Percentiles rank a stretch among this genome's conserved stretches.
Evolutionary conservation across 116 monocot genomes (phyloP).

Genomic region (Cymodocea nodosa): DNA sequence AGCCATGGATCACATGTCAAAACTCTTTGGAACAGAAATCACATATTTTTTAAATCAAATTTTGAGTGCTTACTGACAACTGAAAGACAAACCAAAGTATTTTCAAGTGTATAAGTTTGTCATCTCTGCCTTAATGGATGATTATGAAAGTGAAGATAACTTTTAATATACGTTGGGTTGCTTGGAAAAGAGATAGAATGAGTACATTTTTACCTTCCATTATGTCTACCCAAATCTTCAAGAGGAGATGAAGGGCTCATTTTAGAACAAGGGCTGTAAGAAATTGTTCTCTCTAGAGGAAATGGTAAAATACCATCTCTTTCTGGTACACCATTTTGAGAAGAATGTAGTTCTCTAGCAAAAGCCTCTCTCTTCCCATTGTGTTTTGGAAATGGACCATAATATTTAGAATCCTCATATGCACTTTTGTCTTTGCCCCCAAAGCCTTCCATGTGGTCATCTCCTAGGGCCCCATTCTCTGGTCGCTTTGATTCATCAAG

Average conservation of each 20-base stretch:
- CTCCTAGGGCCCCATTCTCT: slow-evolving; percentile 16
- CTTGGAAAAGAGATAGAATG: too few species aligned
- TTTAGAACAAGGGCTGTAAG: slow-evolving; percentile 21
- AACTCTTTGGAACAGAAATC: too few species aligned
- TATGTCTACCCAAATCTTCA: slow-evolving; percentile 12
- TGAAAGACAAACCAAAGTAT: too few species aligned
- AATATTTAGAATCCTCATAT: slow-evolving; percentile 14
- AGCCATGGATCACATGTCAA: too few species aligned
- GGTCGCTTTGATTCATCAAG: slow-evolving; percentile 40
- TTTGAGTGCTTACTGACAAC: too few species aligned
- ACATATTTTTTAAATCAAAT: too few species aligned
- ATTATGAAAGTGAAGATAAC: too few species aligned
- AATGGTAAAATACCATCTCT: slow-evolving; percentile 16
- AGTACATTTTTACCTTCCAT: slow-evolving; percentile 41
- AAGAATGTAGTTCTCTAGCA: slow-evolving; percentile 2
- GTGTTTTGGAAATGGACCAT: slow-evolving; percentile 11
- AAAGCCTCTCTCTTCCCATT: slow-evolving; percentile 3
- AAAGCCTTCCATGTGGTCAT: slow-evolving; percentile 10
- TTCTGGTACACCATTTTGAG: slow-evolving; percentile 9
- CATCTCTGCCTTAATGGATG: too few species aligned
- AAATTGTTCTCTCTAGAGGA: slow-evolving; percentile 21
- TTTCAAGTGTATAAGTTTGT: too few species aligned
- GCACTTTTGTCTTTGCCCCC: slow-evolving; percentile 25
- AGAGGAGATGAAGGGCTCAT: slow-evolving; percentile 24
- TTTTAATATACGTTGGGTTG: too few species aligned